Percentiles rank a stretch among this genome's conserved stretches.
These are phyloP conservation scores for Bisporella sp. DNA, from an alignment of 2,329 filamentous ascomycete species.

Conservation along the genomic window DNA sequence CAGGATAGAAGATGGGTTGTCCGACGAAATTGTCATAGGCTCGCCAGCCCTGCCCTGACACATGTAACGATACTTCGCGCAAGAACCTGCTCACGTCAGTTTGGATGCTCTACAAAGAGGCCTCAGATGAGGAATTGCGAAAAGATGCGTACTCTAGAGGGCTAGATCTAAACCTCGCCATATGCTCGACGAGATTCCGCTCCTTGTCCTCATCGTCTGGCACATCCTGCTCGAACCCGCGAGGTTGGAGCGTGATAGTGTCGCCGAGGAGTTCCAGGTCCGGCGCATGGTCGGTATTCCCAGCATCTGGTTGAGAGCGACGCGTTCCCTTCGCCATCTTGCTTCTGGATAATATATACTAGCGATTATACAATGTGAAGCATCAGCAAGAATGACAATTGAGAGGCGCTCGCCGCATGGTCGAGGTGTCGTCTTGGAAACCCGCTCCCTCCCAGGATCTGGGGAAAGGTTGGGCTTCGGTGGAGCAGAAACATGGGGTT, in stretches of 20 bases:
- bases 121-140: neutral
- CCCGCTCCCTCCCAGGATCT: too few relatives aligned
- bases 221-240: constrained; percentile 51
- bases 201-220: constrained; percentile 50
- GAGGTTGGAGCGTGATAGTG: constrained; percentile 67
- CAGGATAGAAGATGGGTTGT: constrained; percentile 86
- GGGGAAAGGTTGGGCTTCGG: too few relatives aligned
- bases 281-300: constrained; percentile 46
- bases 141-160: constrained; percentile 45
- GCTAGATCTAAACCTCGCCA: constrained; percentile 75
- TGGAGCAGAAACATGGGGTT: too few relatives aligned
- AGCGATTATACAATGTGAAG: too few relatives aligned
- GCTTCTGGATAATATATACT: too few relatives aligned
- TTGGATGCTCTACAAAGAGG: neutral
- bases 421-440: too few relatives aligned
- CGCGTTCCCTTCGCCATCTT: neutral
- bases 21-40: constrained; percentile 87
- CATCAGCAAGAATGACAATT: too few relatives aligned
- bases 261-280: constrained; percentile 72
- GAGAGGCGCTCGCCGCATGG: too few relatives aligned
- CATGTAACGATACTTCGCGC: constrained; percentile 86
- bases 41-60: constrained; percentile 91
- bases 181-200: constrained; percentile 69
- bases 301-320: neutral
- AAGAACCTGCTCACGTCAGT: constrained; percentile 55